Evolutionary conservation across 495 filamentous ascomycete genomes (phyloP).

Genomic region (Amphirosellinia nigrospora): DNA sequence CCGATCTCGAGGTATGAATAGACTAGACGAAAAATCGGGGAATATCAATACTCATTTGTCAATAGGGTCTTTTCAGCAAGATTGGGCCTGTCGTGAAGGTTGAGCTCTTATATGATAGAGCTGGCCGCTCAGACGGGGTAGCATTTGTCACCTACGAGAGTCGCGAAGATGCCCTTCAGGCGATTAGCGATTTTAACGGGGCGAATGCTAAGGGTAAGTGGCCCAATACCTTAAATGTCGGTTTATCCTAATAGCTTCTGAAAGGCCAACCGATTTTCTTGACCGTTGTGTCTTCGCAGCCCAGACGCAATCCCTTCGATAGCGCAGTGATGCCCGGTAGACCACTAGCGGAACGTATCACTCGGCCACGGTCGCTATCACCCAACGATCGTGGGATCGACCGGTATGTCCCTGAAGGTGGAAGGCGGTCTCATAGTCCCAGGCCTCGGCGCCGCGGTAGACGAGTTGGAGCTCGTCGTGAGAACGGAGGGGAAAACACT

Average conservation of each 20-base stretch:
- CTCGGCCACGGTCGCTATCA: conserved; percentile 58
- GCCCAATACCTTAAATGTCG: not conserved
- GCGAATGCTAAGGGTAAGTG: conserved; percentile 82
- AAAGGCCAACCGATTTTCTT: conserved; percentile 83
- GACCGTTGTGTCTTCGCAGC: conserved; percentile 63
- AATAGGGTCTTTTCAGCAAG: conserved; percentile 77
- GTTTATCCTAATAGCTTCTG: conserved; percentile 26
- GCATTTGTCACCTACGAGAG: conserved; percentile 83
- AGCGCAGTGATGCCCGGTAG: conserved; percentile 59
- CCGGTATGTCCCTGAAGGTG: conserved; percentile 76
- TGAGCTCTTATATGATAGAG: conserved; percentile 83
- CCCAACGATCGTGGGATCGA: conserved; percentile 77
- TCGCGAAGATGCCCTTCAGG: conserved; percentile 70
- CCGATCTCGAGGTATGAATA: conserved; percentile 75
- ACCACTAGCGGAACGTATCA: conserved; percentile 79
- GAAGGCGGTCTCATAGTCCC: conserved; percentile 57
- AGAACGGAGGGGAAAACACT: conserved; percentile 44
- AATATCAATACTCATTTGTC: conserved; percentile 24
- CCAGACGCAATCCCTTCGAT: conserved; percentile 63
- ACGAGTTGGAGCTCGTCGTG: conserved; percentile 58
- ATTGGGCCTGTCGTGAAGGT: conserved; percentile 76
- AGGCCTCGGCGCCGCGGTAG: conserved; percentile 52
- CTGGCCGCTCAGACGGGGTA: conserved; percentile 85
- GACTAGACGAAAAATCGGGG: not conserved
- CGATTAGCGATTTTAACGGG: conserved; percentile 82